Percentiles rank a stretch among this genome's conserved stretches.
Evolutionary conservation across 495 filamentous ascomycete species (phyloP).

Genomic region (Articulospora tetracladia): DNA sequence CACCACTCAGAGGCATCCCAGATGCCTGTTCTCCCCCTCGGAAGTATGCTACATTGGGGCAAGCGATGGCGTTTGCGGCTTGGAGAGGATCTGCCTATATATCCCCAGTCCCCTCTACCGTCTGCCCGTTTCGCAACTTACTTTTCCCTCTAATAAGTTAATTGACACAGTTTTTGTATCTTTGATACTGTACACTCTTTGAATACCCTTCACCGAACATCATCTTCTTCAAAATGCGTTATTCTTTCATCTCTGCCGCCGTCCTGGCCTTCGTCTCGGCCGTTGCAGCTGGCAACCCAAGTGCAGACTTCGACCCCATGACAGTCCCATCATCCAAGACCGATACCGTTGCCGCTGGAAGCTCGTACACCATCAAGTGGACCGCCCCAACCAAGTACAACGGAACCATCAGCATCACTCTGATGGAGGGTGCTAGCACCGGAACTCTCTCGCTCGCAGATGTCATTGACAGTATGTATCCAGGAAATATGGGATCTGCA

Average conservation of each 20-base stretch:
- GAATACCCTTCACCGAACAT: not conserved
- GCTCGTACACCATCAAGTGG: slow-evolving; percentile 20
- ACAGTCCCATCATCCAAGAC: slow-evolving; percentile 1
- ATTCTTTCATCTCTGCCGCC: slow-evolving; percentile 12
- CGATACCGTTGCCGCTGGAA: slow-evolving; percentile 8
- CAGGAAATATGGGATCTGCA: not conserved
- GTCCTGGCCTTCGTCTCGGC: slow-evolving; percentile 45
- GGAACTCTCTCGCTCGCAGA: slow-evolving; percentile 6
- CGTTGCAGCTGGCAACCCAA: slow-evolving; percentile 21
- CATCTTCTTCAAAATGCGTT: slow-evolving; percentile 17
- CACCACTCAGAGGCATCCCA: not conserved
- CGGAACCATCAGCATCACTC: slow-evolving; percentile 17
- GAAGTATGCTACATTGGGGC: not conserved
- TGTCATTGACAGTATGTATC: slow-evolving; percentile 13
- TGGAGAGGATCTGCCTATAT: not conserved
- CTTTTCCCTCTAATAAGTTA: not conserved
- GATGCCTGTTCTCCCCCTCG: not conserved
- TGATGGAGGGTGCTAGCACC: slow-evolving; percentile 16
- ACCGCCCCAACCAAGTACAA: not conserved
- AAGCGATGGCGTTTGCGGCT: not conserved
- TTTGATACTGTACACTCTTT: slow-evolving; percentile 24
- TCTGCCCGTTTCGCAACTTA: not conserved
- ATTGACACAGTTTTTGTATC: slow-evolving; percentile 1
- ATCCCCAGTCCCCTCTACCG: not conserved
- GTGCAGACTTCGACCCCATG: slow-evolving; percentile 23